Evolutionary conservation across 2,329 filamentous ascomycete species (phyloP).

Genomic region (Cytospora piceae): DNA sequence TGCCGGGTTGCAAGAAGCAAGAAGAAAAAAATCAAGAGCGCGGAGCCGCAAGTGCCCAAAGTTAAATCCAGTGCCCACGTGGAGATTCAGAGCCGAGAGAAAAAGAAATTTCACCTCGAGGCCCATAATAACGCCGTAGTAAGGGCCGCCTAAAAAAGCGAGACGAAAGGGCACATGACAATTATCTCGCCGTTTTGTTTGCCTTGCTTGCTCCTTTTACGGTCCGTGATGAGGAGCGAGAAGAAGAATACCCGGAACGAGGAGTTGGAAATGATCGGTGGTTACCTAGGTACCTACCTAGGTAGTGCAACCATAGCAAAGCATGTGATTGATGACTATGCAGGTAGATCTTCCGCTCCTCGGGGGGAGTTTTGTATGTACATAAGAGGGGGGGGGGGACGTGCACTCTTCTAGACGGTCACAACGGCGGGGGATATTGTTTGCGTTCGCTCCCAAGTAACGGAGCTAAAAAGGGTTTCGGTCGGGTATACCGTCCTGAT

Average conservation of each 20-base stretch:
- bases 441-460: not conserved
- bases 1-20: not conserved
- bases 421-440: not conserved
- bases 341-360: not conserved
- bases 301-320: no score
- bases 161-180: not conserved
- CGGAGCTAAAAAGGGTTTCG: not conserved
- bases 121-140: conserved; percentile 20
- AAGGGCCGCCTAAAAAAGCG: conserved; percentile 15
- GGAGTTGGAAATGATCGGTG: no score
- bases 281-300: no score
- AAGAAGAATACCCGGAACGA: no score
- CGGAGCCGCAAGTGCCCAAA: conserved; percentile 21
- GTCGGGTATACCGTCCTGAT: not conserved
- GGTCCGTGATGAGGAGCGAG: no score
- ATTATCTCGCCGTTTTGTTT: no score
- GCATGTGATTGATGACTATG: conserved; percentile 22
- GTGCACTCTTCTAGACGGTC: not conserved
- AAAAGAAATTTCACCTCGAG: not conserved
- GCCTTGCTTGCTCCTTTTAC: no score
- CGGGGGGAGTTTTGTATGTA: not conserved
- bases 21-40: not conserved
- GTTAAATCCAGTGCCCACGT: not conserved
- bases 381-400: not conserved
- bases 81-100: not conserved